A percentile compares a stretch with the other conserved stretches of the same genome.
Evolutionary conservation across 2,329 filamentous ascomycete genomes (phyloP).

Genomic region (Colletotrichum tofieldiae): DNA sequence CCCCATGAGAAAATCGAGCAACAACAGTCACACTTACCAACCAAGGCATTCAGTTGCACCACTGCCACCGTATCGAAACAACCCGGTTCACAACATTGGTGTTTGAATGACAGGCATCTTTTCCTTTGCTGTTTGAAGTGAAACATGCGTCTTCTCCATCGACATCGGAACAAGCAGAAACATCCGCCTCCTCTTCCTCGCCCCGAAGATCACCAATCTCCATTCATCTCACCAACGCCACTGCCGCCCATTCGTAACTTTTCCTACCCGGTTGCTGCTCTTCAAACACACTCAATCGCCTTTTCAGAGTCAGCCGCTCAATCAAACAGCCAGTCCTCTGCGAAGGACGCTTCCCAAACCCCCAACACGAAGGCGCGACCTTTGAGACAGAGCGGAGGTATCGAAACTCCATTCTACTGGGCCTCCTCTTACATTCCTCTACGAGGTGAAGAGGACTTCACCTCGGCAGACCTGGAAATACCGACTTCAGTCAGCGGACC

Average conservation of each 20-base stretch:
- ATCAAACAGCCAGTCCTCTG: background rate
- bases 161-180: constrained; percentile 30
- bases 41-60: background rate
- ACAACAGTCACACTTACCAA: background rate
- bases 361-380: background rate
- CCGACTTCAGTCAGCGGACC: constrained; percentile 4
- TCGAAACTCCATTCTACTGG: constrained; percentile 36
- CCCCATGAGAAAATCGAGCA: background rate
- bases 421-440: constrained; percentile 34
- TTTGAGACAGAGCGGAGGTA: background rate
- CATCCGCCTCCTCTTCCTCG: constrained; percentile 1
- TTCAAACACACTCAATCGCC: constrained; percentile 10
- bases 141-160: constrained; percentile 34
- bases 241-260: constrained; percentile 44
- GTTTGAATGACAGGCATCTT: constrained; percentile 11
- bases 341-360: background rate
- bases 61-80: too few relatives aligned
- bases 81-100: background rate
- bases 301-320: background rate
- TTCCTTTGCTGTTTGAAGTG: background rate
- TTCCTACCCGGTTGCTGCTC: constrained; percentile 44
- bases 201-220: background rate
- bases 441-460: constrained; percentile 8
- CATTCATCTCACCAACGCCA: background rate
- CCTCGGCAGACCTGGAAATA: background rate